These are phyloP conservation scores for Aechmea fasciata DNA, from an alignment of 176 grass and related monocot species.

Conservation along the genomic window DNA sequence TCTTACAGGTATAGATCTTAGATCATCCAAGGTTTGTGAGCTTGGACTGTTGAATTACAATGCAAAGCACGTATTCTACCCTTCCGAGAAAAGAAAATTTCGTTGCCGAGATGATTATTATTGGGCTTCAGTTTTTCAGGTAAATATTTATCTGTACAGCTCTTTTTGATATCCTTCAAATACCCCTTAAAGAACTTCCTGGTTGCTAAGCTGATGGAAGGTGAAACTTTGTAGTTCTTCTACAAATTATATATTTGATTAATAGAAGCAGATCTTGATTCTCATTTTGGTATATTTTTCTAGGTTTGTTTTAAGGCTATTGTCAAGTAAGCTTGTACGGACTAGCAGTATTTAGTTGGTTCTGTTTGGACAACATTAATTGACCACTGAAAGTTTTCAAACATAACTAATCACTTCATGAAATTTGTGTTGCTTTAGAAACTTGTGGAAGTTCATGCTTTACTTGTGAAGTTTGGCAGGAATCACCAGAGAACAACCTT, in stretches of 20 bases:
- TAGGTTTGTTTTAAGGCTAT: too few species aligned
- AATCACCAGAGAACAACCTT: not conserved
- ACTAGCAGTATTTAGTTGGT: not conserved
- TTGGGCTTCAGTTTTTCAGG: slow-evolving; percentile 94
- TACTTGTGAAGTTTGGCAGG: not conserved
- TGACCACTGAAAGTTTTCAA: not conserved
- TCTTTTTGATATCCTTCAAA: not conserved
- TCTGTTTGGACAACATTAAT: not conserved
- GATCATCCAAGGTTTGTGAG: slow-evolving; percentile 76
- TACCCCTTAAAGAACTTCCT: not conserved
- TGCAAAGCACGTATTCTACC: slow-evolving; percentile 80
- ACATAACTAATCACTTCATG: not conserved
- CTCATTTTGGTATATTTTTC: too few species aligned
- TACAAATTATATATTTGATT: too few species aligned
- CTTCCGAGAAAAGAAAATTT: slow-evolving; percentile 60
- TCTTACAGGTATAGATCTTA: slow-evolving; percentile 67
- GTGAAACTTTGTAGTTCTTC: too few species aligned
- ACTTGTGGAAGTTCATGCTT: not conserved
- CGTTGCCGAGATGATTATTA: slow-evolving; percentile 91
- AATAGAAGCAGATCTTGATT: too few species aligned
- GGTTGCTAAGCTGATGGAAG: too few species aligned
- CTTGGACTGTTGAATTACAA: slow-evolving; percentile 84
- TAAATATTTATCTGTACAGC: slow-evolving; percentile 27
- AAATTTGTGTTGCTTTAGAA: not conserved
- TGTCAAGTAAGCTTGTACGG: too few species aligned